A percentile compares a stretch with the other conserved stretches of the same genome.
Evolutionary conservation across 345 rosid species (phyloP).

Genomic region (Dipteronia sinensis): DNA sequence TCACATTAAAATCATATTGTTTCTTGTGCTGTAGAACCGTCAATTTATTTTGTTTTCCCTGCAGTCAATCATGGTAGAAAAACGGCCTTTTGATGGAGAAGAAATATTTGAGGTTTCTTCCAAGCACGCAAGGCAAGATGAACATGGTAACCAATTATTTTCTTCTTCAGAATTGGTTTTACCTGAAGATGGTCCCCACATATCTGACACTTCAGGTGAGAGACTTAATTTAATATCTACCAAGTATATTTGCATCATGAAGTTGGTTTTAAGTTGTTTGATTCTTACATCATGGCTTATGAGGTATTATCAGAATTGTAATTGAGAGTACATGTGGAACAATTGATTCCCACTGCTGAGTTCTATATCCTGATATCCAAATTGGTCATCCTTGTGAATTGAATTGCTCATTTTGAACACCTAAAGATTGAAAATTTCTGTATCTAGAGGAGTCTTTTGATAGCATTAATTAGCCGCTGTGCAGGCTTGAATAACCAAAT

Average conservation of each 20-base stretch:
- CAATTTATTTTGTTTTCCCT: not conserved
- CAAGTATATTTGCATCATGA: not conserved
- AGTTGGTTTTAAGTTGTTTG: not conserved
- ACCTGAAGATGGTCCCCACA: conserved; percentile 21
- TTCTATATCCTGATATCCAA: not conserved
- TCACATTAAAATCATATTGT: not conserved
- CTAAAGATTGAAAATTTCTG: not conserved
- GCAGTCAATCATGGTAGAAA: conserved; percentile 46
- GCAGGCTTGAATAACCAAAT: not conserved
- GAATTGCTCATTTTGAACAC: not conserved
- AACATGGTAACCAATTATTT: conserved; percentile 24
- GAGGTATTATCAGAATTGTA: not conserved
- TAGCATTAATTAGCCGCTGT: not conserved
- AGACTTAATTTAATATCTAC: conserved; percentile 1
- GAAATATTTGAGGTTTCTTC: conserved; percentile 33
- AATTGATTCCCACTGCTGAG: not conserved
- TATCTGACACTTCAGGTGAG: conserved; percentile 36
- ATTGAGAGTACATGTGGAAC: not conserved
- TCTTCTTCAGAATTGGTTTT: conserved; percentile 28
- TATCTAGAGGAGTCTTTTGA: not conserved
- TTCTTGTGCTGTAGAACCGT: not conserved
- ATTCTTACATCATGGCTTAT: not conserved
- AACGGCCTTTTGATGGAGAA: conserved; percentile 48
- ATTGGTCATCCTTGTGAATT: not conserved
- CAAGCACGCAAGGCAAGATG: conserved; percentile 43